Percentiles rank a stretch among this genome's conserved stretches.
These are phyloP conservation scores for Fusarium sp. DNA, from an alignment of 2,329 filamentous ascomycete species.

Conservation along the genomic window DNA sequence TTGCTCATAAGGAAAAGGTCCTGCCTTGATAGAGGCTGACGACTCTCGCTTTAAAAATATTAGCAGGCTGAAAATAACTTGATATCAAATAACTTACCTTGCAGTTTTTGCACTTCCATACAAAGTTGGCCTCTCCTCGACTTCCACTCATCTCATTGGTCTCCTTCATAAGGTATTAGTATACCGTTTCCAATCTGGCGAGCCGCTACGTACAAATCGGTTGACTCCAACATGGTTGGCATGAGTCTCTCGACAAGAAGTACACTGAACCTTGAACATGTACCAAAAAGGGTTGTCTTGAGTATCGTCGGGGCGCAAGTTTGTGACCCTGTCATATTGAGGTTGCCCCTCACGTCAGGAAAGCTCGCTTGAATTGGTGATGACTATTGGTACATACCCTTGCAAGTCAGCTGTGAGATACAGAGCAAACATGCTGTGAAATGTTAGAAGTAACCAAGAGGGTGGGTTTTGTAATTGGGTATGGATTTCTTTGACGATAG, in stretches of 20 bases:
- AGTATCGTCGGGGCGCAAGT: constrained; percentile 85
- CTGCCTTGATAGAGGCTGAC: constrained; percentile 82
- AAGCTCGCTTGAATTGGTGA: constrained; percentile 2
- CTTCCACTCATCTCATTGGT: constrained; percentile 91
- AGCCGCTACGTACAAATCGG: constrained; percentile 75
- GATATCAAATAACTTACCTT: constrained; percentile 65
- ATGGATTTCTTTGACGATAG: neutral
- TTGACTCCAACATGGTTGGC: constrained; percentile 86
- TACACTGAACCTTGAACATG: constrained; percentile 98
- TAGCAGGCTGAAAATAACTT: neutral
- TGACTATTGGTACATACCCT: constrained; percentile 60
- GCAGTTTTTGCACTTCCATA: constrained; percentile 99
- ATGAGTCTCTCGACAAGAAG: constrained; percentile 93
- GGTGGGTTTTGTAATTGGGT: neutral
- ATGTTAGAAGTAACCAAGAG: neutral
- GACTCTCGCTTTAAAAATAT: constrained; percentile 73
- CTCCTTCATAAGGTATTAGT: constrained; percentile 65
- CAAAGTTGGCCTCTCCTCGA: constrained; percentile 96
- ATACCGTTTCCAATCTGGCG: neutral
- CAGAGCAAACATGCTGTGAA: constrained; percentile 69
- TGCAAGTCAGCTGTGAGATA: constrained; percentile 73
- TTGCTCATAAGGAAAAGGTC: constrained; percentile 76
- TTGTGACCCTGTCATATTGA: constrained; percentile 75
- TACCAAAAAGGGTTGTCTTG: constrained; percentile 90
- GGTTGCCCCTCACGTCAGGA: constrained; percentile 32